Base-by-base conservation (phyloP, 345 rosid genomes). In the Acer yangbiense region DNA sequence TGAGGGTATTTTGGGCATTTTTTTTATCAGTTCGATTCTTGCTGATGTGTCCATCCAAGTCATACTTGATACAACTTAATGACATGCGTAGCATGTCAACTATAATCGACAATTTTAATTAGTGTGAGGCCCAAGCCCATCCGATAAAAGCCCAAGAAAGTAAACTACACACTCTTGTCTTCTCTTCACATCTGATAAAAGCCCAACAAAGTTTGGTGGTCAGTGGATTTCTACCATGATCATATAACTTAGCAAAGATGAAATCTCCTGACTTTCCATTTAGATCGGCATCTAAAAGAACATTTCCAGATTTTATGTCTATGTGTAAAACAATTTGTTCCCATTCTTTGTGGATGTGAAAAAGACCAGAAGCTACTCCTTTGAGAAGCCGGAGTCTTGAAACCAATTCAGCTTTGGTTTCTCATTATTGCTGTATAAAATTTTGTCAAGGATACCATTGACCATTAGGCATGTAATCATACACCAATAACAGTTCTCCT, bases 301-400 rank as follows among this genome's bases (percentile, higher is more conserved):
- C 78, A 71, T 85, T 88, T 64, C 77, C 80, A 0, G 88, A 83
- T 52, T 85, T 88, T 18, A 86, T 77, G 50, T 88, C 87, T 73
- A 87, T 72, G 46, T 86, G 91, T 21, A 88, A 75, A 44, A 88
- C 85, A 4, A 83, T 78, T 63, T 88, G 83, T 25, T 82, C 83
- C 88, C 88, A 88, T 58, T 84, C 85, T 76, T 83, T 83, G 41
- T 88, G 91, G 6, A 86, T 25, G 57, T 86, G 71, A n/a, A 78
- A 32, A 0, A 88, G 73, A 35, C 85, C 88, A 4, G 82, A 71
- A 3, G 84, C 86, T 2, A 86, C 73, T 0, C 85, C 83, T 68
- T 75, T 83, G 5, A 88, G 72, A 54, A 88, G 81, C 65, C 74
- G 78, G 72, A 80, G 81, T 39, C 91, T 65, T 85, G 88, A 9